Conservation (phyloP, 2,329 filamentous ascomycete species). For the Apiospora phragmitis region DNA sequence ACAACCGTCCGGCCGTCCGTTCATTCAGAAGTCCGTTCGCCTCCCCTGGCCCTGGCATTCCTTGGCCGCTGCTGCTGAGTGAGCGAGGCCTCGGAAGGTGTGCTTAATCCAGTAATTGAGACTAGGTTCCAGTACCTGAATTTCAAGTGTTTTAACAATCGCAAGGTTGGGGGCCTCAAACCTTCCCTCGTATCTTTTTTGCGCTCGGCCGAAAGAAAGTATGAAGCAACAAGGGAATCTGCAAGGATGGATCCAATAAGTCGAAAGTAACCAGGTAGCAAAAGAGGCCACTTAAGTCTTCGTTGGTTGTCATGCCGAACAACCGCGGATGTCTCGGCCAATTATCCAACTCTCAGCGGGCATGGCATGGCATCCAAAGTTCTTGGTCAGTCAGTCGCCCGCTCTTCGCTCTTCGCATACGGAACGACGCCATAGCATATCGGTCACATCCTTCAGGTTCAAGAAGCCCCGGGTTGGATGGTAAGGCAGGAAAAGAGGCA, state of each 20-base stretch:
- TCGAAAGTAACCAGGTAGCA: neutral
- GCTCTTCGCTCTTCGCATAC: neutral
- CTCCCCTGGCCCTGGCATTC: neutral
- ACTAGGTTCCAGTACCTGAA: constrained; percentile 3
- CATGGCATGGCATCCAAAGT: neutral
- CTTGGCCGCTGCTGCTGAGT: neutral
- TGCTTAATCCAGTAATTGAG: neutral
- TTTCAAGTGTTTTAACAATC: neutral
- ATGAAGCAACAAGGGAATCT: neutral
- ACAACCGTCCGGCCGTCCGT: neutral
- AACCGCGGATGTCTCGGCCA: neutral
- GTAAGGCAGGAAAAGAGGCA: neutral
- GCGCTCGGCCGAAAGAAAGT: neutral
- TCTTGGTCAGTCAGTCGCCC: neutral
- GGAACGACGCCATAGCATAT: neutral
- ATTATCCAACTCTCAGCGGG: neutral
- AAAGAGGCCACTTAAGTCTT: neutral
- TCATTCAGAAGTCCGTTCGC: neutral
- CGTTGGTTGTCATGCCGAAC: neutral
- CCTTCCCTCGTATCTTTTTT: neutral
- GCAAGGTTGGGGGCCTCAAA: constrained; percentile 2
- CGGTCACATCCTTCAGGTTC: neutral
- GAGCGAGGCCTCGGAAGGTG: neutral
- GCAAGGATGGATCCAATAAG: neutral
- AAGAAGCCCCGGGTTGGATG: neutral